A percentile compares a stretch with the other conserved stretches of the same genome.
These are phyloP conservation scores for Peronospora destructor DNA, from an alignment of 352 stramenopile species.

Conservation along the genomic window DNA sequence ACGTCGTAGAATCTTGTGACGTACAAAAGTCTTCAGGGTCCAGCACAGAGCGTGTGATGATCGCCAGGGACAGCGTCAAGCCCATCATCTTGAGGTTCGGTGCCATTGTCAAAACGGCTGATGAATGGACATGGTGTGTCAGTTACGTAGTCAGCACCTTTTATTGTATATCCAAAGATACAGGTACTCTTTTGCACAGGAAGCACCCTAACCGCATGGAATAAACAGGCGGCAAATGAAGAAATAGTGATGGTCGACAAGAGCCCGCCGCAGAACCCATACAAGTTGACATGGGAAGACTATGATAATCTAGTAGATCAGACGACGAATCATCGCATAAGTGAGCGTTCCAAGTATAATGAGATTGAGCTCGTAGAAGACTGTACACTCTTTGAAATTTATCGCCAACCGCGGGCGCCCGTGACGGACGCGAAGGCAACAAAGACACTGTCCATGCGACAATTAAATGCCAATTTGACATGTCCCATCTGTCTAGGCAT, in stretches of 20 bases:
- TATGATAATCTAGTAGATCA: constrained; percentile 54
- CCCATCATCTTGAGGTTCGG: constrained; percentile 78
- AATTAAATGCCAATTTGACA: constrained; percentile 77
- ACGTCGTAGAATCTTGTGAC: background rate
- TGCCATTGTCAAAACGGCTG: constrained; percentile 33
- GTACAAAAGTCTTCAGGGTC: constrained; percentile 54
- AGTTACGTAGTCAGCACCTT: no score
- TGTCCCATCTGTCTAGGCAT: constrained; percentile 87
- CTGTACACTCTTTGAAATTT: constrained; percentile 87
- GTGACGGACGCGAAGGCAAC: constrained; percentile 49
- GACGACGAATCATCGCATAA: constrained; percentile 40
- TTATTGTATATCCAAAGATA: no score
- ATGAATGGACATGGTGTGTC: no score
- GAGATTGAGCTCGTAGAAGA: constrained; percentile 82
- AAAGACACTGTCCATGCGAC: constrained; percentile 52
- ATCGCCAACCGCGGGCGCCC: constrained; percentile 66
- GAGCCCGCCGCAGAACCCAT: constrained; percentile 41
- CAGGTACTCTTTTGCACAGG: no score
- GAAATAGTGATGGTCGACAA: constrained; percentile 11
- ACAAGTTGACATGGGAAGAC: constrained; percentile 60
- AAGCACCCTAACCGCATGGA: no score
- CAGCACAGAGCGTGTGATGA: constrained; percentile 59
- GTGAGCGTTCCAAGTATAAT: constrained; percentile 75
- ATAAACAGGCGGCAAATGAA: no score
- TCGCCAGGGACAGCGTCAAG: constrained; percentile 53